Conservation (phyloP, 257 asterid genomes). For the Ajuga chamaepitys region DNA sequence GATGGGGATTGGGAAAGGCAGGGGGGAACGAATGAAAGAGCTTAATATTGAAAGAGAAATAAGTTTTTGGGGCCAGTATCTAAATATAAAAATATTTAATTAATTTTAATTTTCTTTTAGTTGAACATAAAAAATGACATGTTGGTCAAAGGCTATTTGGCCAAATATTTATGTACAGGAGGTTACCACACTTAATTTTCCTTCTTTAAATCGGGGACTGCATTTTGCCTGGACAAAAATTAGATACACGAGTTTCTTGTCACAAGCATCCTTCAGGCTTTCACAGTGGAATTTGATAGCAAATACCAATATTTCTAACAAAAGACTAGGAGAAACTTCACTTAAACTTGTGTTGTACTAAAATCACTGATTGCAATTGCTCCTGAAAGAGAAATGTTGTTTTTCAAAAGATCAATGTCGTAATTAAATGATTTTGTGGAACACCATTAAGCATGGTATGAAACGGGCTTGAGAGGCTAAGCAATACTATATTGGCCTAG, state of each 20-base stretch:
- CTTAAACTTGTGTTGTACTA: conserved; percentile 44
- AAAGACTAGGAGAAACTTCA: conserved; percentile 46
- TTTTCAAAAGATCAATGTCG: conserved; percentile 79
- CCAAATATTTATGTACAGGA: too few relatives aligned
- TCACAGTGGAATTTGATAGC: conserved; percentile 95
- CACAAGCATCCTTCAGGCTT: conserved; percentile 82
- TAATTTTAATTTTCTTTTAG: too few relatives aligned
- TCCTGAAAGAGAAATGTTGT: conserved; percentile 64
- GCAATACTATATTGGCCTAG: conserved; percentile 73
- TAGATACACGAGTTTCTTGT: conserved; percentile 71
- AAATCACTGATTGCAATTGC: conserved; percentile 56
- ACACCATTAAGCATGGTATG: conserved; percentile 85
- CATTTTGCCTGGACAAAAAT: conserved; percentile 74
- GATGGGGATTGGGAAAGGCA: too few relatives aligned
- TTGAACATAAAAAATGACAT: too few relatives aligned
- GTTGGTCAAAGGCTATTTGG: too few relatives aligned
- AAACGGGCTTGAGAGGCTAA: conserved; percentile 77
- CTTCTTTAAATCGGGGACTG: too few relatives aligned
- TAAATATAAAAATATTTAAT: too few relatives aligned
- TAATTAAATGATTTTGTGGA: conserved; percentile 68
- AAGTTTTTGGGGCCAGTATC: too few relatives aligned
- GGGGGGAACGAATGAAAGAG: too few relatives aligned
- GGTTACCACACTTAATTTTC: too few relatives aligned
- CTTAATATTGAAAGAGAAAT: too few relatives aligned
- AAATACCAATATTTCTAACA: conserved; percentile 83